Conservation (phyloP, 2,329 filamentous ascomycete genomes). For the Colletotrichum agaves region DNA sequence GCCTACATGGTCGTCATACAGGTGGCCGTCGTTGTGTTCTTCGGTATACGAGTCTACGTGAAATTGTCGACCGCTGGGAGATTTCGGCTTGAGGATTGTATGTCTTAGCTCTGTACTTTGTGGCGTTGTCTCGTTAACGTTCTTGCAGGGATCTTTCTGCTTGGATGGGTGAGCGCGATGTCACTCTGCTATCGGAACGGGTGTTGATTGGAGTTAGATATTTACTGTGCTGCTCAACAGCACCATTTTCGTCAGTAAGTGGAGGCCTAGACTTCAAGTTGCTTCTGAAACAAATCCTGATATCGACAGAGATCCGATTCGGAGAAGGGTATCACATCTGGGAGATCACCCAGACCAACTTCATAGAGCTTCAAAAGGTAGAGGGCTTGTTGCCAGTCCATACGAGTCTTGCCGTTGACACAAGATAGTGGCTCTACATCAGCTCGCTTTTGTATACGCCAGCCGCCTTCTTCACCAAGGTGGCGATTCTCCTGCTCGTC, state of each 20-base stretch:
- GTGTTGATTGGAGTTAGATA: conserved; percentile 14
- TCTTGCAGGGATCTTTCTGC: conserved; percentile 22
- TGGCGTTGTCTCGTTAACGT: conserved; percentile 2
- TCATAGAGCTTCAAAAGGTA: conserved; percentile 22
- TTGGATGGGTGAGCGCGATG: conserved; percentile 28
- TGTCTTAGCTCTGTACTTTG: not conserved
- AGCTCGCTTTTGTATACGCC: conserved; percentile 45
- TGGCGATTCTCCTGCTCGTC: conserved; percentile 45
- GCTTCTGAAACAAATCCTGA: not conserved
- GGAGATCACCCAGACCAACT: conserved; percentile 24
- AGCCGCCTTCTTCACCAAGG: conserved; percentile 45
- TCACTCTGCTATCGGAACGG: not conserved
- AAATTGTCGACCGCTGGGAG: conserved; percentile 24
- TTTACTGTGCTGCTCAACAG: conserved; percentile 28
- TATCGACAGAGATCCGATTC: conserved; percentile 11
- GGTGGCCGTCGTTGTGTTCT: conserved; percentile 22
- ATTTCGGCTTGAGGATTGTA: conserved; percentile 34
- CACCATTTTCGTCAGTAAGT: conserved; percentile 31
- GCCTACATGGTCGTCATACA: conserved; percentile 15
- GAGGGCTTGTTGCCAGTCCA: not conserved
- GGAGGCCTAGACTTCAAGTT: not conserved
- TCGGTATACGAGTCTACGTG: conserved; percentile 25
- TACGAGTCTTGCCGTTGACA: not conserved
- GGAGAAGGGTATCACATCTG: conserved; percentile 28
- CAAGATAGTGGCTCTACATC: conserved; percentile 42